Evolutionary conservation across 441 rosid genomes (phyloP), one percentile per base, ranked within the genome.

Genomic region (Erysimum cheiri): DNA sequence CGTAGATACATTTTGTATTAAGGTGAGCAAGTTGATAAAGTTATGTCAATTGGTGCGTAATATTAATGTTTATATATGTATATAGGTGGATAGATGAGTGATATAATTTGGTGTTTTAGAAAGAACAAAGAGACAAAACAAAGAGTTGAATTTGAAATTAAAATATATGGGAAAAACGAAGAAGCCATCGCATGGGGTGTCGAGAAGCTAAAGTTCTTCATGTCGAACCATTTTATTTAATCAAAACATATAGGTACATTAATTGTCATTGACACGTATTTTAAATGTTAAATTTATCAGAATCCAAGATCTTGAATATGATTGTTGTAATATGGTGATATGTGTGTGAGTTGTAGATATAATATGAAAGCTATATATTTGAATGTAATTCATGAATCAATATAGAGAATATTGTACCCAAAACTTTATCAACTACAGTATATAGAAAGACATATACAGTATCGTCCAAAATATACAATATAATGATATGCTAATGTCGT

Each of bases 161-260:
- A 32, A 59, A 58, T 50, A 65, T 14, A 40, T 66, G 55, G 19
- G 41, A 58, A 50, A 70, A 55, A 46, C 37, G 64, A 64, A 57
- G 59, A 50, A 73, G 60, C 55, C 67, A 73, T 58, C 71, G 67
- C 67, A 73, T 73, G 71, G 60, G 77, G 39, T 72, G 71, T 65
- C 77, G 60, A 72, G 77, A 64, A 73, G 77, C 67, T 73, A 65
- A 31, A 58, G 49, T 55, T 64, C 26, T 24, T 44, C 57, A 47
- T 26, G 54, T 53, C 48, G 31, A 61, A 48, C 44, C 29, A 57
- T 47, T 56, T 71, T 41, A 47, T 22, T 53, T 46, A 46, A 46
- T 46, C 24, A 48, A 48, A 47, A 48, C 29, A 48, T 22, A 8
- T 6, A 44, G 49, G 4, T 44, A 15, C 52, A 8, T 47, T 47